Evolutionary conservation across 1,284 basidiomycete genomes (phyloP).

Genomic region (Boletellus dicymbophilus): DNA sequence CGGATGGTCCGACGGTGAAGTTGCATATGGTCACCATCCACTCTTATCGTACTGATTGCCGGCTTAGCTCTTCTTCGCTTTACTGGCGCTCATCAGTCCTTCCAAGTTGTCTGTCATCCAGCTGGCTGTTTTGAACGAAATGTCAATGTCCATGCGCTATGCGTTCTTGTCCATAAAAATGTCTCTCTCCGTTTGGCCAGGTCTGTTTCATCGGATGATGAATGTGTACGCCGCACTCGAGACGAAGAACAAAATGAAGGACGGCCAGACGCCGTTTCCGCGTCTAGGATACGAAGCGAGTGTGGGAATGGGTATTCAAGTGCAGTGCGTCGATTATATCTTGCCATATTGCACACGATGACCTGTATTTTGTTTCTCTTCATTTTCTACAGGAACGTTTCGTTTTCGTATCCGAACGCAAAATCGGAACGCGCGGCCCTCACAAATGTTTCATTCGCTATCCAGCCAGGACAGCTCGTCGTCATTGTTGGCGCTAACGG

Average conservation of each 20-base stretch:
- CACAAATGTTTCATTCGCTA: slow-evolving; percentile 40
- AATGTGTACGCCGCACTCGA: slow-evolving; percentile 22
- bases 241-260: slow-evolving; percentile 18
- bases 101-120: slow-evolving; percentile 35
- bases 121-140: slow-evolving; percentile 36
- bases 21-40: neutral
- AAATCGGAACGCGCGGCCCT: slow-evolving; percentile 41
- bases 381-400: slow-evolving; percentile 38
- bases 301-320: slow-evolving; percentile 38
- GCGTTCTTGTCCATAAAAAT: slow-evolving; percentile 15
- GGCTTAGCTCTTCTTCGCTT: slow-evolving; percentile 37
- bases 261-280: slow-evolving; percentile 22
- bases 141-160: slow-evolving; percentile 22
- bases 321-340: slow-evolving; percentile 25
- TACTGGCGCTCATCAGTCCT: slow-evolving; percentile 34
- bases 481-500: slow-evolving; percentile 84
- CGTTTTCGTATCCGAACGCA: slow-evolving; percentile 47
- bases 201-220: slow-evolving; percentile 12
- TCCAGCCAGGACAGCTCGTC: slow-evolving; percentile 47
- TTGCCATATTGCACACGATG: neutral
- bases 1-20: slow-evolving; percentile 36
- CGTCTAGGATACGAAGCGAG: slow-evolving; percentile 18
- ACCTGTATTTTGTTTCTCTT: neutral
- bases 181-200: slow-evolving; percentile 9
- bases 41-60: neutral